Conservation (phyloP, 768 basidiomycete genomes). For the Xerocomus potaroensis region DNA sequence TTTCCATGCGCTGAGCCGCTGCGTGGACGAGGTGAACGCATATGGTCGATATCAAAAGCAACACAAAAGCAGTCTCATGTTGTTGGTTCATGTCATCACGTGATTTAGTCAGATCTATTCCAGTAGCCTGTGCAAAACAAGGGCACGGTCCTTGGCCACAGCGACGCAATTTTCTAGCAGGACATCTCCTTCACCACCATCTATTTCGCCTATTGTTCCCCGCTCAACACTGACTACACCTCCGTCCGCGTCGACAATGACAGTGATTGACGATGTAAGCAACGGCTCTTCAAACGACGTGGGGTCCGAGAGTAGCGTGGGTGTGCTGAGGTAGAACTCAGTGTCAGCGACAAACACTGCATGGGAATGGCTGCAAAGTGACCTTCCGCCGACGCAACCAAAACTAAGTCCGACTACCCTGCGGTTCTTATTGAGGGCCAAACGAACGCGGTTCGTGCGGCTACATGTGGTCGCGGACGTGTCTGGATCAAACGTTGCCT, state of each 20-base stretch:
- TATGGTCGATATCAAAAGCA: constrained; percentile 13
- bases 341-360: neutral
- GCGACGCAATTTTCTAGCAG: constrained; percentile 16
- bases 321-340: constrained; percentile 18
- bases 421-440: constrained; percentile 37
- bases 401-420: constrained; percentile 22
- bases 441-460: constrained; percentile 40
- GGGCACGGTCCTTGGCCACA: constrained; percentile 21
- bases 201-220: constrained; percentile 18
- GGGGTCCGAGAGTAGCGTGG: constrained; percentile 73
- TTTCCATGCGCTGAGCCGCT: constrained; percentile 5
- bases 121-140: constrained; percentile 19
- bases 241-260: constrained; percentile 49
- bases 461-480: constrained; percentile 61
- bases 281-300: constrained; percentile 89
- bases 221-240: constrained; percentile 23
- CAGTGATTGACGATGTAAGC: constrained; percentile 63
- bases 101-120: constrained; percentile 19
- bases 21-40: constrained; percentile 14
- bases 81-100: constrained; percentile 7
- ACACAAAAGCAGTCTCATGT: constrained; percentile 5
- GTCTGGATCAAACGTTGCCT: constrained; percentile 68
- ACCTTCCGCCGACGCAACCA: constrained; percentile 25
- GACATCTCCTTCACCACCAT: constrained; percentile 9
- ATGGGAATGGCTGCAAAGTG: neutral